Base-by-base conservation (phyloP, 148 eudicot species). In the Cornus kousa region DNA sequence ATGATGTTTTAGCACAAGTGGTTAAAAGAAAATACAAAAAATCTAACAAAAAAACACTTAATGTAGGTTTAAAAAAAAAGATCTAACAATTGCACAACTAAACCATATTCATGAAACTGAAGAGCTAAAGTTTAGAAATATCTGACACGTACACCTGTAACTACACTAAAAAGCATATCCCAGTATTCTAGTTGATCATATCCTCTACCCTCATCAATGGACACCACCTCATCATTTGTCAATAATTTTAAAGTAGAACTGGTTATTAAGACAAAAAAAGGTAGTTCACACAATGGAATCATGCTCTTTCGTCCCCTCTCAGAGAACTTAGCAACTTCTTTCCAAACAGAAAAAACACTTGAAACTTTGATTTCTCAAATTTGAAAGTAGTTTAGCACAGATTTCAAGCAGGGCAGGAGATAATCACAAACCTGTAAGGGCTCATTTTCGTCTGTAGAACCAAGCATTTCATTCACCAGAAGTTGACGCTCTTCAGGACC, bases 391-490 rank as follows among this genome's bases (percentile, higher is more conserved):
- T n/a, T 5, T 62, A 62, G 66, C n/a, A 19, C 2, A 73, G 79
- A 23, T 43, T 73, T 71, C 67, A 62, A 16, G 19, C 66, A 46
- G 55, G 17, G 17, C 19, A 66, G n/a, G 71, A 67, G 32, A 71
- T 28, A 5, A 22, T 40, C 53, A 35, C 65, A 50, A 55, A 88
- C 94, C 85, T 88, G 88, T 20, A 90, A 79, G 46, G 94, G 89
- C 62, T 87, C 94, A 62, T 88, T 90, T 84, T 87, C 90, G 28
- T 88, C 87, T 4, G 89, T 87, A 70, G 87, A 81, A 67, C 92
- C 95, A 33, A 89, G 92, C 87, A 91, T 89, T 83, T 91, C 95
- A 69, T 81, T 79, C 57, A 89, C 88, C 75, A 91, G 46, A 70
- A 88, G 82, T 76, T 88, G 88, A 46, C 91, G 91, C 79, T 91